Percentiles rank a stretch among this genome's conserved stretches.
These are phyloP conservation scores for Phoenix dactylifera DNA, from an alignment of 176 grass and related monocot species.

Conservation along the genomic window DNA sequence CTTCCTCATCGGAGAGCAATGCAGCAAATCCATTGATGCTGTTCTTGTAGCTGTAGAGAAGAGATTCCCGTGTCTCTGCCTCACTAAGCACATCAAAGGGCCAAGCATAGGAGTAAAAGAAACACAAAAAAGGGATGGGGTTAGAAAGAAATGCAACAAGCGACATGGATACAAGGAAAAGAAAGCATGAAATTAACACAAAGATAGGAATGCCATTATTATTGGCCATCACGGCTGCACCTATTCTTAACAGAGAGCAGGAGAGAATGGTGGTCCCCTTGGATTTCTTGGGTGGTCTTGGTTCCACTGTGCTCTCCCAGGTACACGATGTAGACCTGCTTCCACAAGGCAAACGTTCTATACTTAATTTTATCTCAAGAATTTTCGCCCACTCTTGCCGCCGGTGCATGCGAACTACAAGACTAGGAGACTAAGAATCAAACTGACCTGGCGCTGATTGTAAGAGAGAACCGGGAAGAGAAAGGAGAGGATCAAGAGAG, in stretches of 20 bases:
- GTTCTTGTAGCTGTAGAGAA: constrained; percentile 91
- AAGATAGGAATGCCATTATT: too few species aligned
- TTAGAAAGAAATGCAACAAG: neutral
- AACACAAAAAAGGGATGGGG: neutral
- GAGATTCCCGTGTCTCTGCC: constrained; percentile 44
- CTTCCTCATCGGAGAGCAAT: constrained; percentile 53
- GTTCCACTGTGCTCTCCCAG: constrained; percentile 44
- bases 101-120: neutral
- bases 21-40: constrained; percentile 91
- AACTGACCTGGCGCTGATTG: constrained; percentile 42
- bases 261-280: constrained; percentile 50
- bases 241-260: constrained; percentile 70
- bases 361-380: neutral
- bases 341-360: neutral
- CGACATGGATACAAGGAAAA: neutral
- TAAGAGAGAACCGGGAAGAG: neutral
- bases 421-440: neutral
- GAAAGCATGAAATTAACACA: neutral
- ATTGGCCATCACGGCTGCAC: neutral
- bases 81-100: constrained; percentile 24
- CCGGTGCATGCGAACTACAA: neutral
- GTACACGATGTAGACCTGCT: constrained; percentile 75
- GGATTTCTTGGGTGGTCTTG: constrained; percentile 35
- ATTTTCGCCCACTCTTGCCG: neutral
- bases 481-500: constrained; percentile 16